Conservation (phyloP, 768 basidiomycete species). For the Tricholoma saponaceum region DNA sequence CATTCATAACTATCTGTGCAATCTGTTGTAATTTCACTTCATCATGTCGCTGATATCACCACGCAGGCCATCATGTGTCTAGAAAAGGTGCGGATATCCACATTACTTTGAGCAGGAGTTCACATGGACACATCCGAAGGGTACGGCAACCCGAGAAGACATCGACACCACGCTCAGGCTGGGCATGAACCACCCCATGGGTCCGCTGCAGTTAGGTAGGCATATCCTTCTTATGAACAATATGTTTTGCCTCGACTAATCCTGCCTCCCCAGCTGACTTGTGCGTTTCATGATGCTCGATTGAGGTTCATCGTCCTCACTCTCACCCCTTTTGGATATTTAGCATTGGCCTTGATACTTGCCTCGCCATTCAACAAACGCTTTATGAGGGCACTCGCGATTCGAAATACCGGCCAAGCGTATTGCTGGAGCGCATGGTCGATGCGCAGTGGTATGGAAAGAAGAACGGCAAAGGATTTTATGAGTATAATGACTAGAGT, state of each 20-base stretch:
- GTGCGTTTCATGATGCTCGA: constrained; percentile 30
- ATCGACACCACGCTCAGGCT: constrained; percentile 93
- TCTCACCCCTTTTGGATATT: neutral
- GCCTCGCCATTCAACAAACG: constrained; percentile 88
- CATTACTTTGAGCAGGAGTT: neutral
- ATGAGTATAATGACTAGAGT: constrained; percentile 62
- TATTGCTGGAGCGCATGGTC: constrained; percentile 92
- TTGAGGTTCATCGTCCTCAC: constrained; percentile 2
- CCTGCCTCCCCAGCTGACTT: constrained; percentile 43
- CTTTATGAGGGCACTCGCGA: constrained; percentile 87
- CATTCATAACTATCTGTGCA: neutral
- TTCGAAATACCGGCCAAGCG: constrained; percentile 90
- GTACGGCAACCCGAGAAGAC: constrained; percentile 88
- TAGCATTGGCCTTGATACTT: constrained; percentile 97
- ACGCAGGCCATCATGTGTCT: constrained; percentile 84
- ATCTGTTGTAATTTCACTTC: neutral
- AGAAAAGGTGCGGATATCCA: constrained; percentile 58
- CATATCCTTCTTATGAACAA: neutral
- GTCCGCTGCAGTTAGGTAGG: constrained; percentile 83
- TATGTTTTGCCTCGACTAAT: neutral
- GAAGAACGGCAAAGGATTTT: constrained; percentile 94
- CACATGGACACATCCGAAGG: constrained; percentile 38
- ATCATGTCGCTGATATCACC: neutral
- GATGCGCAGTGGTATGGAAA: constrained; percentile 92
- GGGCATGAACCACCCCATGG: constrained; percentile 96